Percentiles rank a stretch among this genome's conserved stretches.
Conservation (phyloP, 208 protist genomes). For the Leishmania lainsoni region DNA sequence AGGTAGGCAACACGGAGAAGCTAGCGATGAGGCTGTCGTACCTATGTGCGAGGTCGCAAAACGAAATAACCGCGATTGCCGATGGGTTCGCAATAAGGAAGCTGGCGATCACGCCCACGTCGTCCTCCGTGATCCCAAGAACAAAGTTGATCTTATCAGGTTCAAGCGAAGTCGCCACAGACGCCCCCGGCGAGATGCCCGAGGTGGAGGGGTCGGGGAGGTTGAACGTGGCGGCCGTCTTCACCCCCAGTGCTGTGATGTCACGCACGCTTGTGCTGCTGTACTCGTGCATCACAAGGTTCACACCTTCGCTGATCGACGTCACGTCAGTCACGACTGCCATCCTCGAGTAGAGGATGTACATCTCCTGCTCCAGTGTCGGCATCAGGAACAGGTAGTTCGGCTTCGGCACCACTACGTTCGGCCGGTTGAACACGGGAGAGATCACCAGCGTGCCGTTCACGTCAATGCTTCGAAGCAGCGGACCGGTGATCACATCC, state of each 20-base stretch:
- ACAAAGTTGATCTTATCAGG: not conserved
- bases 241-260: not conserved
- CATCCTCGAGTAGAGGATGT: constrained; percentile 19
- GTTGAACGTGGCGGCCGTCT: not conserved
- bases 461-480: not conserved
- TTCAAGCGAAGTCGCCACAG: not conserved
- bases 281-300: not conserved
- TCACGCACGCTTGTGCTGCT: not conserved
- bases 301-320: not conserved
- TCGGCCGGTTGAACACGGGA: not conserved
- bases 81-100: constrained; percentile 22
- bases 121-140: constrained; percentile 14
- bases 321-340: not conserved
- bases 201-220: not conserved
- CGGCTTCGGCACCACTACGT: not conserved
- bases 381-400: constrained; percentile 21
- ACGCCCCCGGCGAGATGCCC: not conserved
- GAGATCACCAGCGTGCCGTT: not conserved
- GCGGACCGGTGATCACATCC: constrained; percentile 6
- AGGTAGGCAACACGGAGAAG: constrained; percentile 9
- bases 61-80: constrained; percentile 32
- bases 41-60: constrained; percentile 33
- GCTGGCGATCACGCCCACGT: constrained; percentile 14
- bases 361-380: constrained; percentile 64
- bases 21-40: constrained; percentile 20